phyloP scores from a whole-genome alignment of 2,329 filamentous ascomycete species.

The Sclerotinia glacialis region DNA sequence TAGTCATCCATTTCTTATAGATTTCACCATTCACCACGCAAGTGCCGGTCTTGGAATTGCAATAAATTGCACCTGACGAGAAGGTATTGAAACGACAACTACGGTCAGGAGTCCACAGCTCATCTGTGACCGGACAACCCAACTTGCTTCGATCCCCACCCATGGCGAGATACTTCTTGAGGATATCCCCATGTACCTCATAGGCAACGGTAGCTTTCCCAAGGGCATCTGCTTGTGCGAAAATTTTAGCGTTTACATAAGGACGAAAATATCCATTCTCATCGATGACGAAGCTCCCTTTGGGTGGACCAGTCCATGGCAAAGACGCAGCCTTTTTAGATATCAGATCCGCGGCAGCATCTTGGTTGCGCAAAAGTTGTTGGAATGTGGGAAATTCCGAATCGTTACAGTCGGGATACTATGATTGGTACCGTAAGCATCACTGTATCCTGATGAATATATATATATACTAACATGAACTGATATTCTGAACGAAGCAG shows the following conservation, averaged over 20 bases:
- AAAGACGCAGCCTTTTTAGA: constrained; percentile 8
- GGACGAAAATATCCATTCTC: constrained; percentile 12
- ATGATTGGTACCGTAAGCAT: neutral
- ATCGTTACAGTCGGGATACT: constrained; percentile 3
- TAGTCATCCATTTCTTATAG: constrained; percentile 10
- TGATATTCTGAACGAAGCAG: constrained; percentile 1
- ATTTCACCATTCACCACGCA: neutral
- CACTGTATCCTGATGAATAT: neutral
- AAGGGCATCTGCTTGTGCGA: constrained; percentile 17
- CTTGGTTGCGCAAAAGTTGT: constrained; percentile 11
- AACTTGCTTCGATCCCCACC: constrained; percentile 7
- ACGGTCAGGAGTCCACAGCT: neutral
- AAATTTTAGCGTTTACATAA: constrained; percentile 10
- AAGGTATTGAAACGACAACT: constrained; percentile 11
- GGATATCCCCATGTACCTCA: constrained; percentile 17
- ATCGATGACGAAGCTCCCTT: constrained; percentile 5
- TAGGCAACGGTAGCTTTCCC: constrained; percentile 9
- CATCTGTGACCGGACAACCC: constrained; percentile 9
- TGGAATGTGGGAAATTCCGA: constrained; percentile 8
- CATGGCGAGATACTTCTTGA: neutral
- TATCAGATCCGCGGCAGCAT: constrained; percentile 13
- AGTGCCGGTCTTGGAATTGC: constrained; percentile 9
- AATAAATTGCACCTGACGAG: constrained; percentile 10
- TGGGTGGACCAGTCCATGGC: constrained; percentile 8
- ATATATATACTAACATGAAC: constrained; percentile 4